A percentile compares a stretch with the other conserved stretches of the same genome.
Conservation (phyloP, 2,329 filamentous ascomycete genomes). For the Hypoxylon sp. region DNA sequence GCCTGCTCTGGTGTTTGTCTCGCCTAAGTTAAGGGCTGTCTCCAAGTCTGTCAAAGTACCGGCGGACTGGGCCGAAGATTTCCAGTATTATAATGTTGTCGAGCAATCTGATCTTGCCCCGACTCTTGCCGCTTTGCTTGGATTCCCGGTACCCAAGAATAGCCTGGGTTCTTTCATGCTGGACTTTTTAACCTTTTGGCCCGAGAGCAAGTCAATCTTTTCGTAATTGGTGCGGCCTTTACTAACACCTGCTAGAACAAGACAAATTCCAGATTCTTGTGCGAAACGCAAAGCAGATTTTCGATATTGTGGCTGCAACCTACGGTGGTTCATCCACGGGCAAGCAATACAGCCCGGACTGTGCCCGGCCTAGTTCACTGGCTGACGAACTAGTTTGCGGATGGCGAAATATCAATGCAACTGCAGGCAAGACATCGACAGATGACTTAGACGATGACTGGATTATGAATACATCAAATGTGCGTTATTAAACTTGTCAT, state of each 20-base stretch:
- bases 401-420: conserved; percentile 67
- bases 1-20: conserved; percentile 90
- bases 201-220: conserved; percentile 64
- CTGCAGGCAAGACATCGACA: conserved; percentile 27
- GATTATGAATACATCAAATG: conserved; percentile 62
- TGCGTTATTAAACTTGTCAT: conserved; percentile 44
- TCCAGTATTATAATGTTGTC: conserved; percentile 86
- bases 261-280: conserved; percentile 75
- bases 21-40: conserved; percentile 80
- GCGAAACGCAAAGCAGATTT: conserved; percentile 85
- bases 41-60: conserved; percentile 66
- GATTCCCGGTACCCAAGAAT: conserved; percentile 90
- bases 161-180: conserved; percentile 89
- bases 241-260: conserved; percentile 47
- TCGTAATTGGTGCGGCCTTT: conserved; percentile 33
- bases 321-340: conserved; percentile 68
- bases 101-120: conserved; percentile 96
- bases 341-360: conserved; percentile 45
- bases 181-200: conserved; percentile 85
- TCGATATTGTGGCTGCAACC: conserved; percentile 81
- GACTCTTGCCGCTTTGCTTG: conserved; percentile 87
- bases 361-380: conserved; percentile 59
- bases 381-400: conserved; percentile 76
- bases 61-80: conserved; percentile 74
- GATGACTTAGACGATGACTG: conserved; percentile 53